A percentile compares a stretch with the other conserved stretches of the same genome.
These are phyloP conservation scores for Geranium incanum DNA, from an alignment of 441 rosid genomes.

Conservation along the genomic window DNA sequence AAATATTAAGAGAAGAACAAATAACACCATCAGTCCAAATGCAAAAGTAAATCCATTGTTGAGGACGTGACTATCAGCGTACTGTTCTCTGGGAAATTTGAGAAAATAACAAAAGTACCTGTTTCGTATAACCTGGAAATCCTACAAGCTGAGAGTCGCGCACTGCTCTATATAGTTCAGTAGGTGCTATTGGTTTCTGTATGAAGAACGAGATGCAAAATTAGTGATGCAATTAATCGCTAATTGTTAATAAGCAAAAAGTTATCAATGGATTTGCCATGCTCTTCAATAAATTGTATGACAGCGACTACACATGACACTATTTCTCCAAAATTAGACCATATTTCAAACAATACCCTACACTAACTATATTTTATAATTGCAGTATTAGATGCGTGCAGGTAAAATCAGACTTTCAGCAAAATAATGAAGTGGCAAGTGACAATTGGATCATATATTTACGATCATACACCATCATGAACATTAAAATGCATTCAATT, in stretches of 20 bases:
- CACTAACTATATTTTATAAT: not conserved
- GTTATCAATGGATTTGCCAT: constrained; percentile 8
- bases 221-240: constrained; percentile 3
- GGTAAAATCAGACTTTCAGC: not conserved
- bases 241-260: constrained; percentile 5
- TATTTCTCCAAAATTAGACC: not conserved
- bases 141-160: constrained; percentile 66
- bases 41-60: constrained; percentile 3
- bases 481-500: not conserved
- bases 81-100: not conserved
- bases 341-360: not conserved
- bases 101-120: constrained; percentile 31
- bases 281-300: not conserved
- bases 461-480: not conserved
- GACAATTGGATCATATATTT: not conserved
- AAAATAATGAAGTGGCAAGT: not conserved
- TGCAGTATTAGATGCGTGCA: not conserved
- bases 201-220: constrained; percentile 10
- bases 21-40: not conserved
- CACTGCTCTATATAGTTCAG: constrained; percentile 51
- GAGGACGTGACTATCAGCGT: not conserved
- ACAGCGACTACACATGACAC: not conserved
- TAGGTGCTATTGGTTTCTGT: constrained; percentile 61
- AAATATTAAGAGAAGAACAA: constrained; percentile 1
- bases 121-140: constrained; percentile 55